Conservation (phyloP, 225 moss, liverwort and hornwort genomes). For the Antitrichia curtipendula region DNA sequence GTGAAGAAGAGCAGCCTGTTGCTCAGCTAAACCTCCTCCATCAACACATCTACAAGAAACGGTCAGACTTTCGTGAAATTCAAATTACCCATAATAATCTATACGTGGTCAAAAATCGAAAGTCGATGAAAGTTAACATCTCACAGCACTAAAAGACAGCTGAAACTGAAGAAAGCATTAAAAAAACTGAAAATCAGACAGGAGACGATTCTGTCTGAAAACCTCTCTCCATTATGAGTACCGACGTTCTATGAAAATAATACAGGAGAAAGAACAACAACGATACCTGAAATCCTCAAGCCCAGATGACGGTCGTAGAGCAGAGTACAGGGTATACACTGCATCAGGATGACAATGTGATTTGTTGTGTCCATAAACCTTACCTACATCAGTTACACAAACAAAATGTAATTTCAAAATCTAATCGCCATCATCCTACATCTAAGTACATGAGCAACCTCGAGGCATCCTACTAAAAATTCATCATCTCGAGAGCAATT, state of each 20-base stretch:
- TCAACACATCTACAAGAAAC: conserved; percentile 26
- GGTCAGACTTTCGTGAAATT: neutral
- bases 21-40: conserved; percentile 43
- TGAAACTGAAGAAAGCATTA: neutral
- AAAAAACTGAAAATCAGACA: neutral
- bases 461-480: neutral
- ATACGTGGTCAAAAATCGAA: neutral
- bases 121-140: neutral
- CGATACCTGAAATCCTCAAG: conserved; percentile 37
- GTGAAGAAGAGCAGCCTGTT: conserved; percentile 51
- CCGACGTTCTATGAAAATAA: neutral
- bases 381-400: conserved; percentile 16
- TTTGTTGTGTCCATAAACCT: conserved; percentile 40
- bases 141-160: neutral
- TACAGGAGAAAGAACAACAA: neutral
- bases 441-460: neutral
- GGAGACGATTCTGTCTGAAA: neutral
- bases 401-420: neutral
- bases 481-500: neutral
- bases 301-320: conserved; percentile 29
- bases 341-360: conserved; percentile 47
- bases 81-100: neutral
- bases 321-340: conserved; percentile 27
- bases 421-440: neutral
- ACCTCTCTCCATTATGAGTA: neutral